Base-by-base conservation (phyloP, 768 basidiomycete species). In the Kwoniella mangroviensis region DNA sequence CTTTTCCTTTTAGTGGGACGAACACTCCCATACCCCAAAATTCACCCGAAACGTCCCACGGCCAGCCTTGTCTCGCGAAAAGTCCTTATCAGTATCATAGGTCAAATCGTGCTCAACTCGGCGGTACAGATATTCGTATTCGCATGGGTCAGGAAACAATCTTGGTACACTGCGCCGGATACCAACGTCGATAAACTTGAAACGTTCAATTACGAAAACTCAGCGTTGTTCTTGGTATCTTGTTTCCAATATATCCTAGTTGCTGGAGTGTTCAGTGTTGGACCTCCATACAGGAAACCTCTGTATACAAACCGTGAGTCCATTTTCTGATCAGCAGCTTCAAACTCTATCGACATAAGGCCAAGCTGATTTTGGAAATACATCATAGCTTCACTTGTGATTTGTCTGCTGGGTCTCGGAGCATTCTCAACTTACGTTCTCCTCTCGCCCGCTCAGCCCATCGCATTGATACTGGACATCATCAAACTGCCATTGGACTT, bases 161-260 rank as follows among this genome's bases (percentile, higher is more conserved):
- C 87, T 68, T 99, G 97, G 97, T 96, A 97, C 80, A 86, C 85
- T 54, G 88, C 90, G 15, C 94, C 93, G 6, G 83, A 84, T 54
- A 86, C 86, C 56, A 85, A 88, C 53, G 87, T 86, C 69, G 87
- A 90, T 82, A 89, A 92, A 75, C 86, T 98, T 54, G 88, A 93
- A 68, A 90, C 93, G 22, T 88, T 85, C 52, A 98, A 95, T 81
- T 95, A 88, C 77, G 97, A 98, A 83, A 98, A 99, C 81, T 90
- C 97, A 5, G 89, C 88, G 34, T 84, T 99, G 67, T 99, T 99
- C 85, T 84, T 98, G 73, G 86, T 98, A 54, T 98, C 97, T 11
- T 97, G 94, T 71, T 98, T 98, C 89, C 97, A 99, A 84, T 99
- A 99, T 83, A 93, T 98, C 78, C 86, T 98, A 59, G 92, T 97